These are phyloP conservation scores for Rhododendron simsii DNA, from an alignment of 148 eudicot species.

Conservation along the genomic window DNA sequence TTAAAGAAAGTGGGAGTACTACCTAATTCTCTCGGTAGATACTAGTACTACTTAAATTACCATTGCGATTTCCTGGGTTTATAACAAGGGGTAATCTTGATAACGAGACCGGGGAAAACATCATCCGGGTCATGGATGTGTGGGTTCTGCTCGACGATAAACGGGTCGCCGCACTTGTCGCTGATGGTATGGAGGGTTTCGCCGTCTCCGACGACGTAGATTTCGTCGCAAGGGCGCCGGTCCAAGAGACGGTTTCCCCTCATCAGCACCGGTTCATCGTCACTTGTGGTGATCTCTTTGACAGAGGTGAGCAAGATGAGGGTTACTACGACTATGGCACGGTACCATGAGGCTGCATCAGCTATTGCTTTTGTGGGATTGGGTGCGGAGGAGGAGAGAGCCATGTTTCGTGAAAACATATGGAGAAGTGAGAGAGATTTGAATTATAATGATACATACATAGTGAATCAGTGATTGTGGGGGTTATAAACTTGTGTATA, in stretches of 20 bases:
- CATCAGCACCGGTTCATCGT: neutral
- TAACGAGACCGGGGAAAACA: constrained; percentile 49
- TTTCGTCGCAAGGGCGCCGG: constrained; percentile 40
- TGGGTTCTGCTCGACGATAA: constrained; percentile 44
- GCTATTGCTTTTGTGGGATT: neutral
- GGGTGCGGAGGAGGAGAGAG: neutral
- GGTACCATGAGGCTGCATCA: constrained; percentile 8
- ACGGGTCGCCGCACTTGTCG: constrained; percentile 56
- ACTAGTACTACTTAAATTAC: neutral
- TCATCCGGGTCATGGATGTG: constrained; percentile 48
- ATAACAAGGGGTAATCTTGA: constrained; percentile 29
- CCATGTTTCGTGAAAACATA: neutral
- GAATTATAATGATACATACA: too few relatives aligned
- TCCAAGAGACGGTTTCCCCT: neutral
- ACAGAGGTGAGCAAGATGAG: neutral
- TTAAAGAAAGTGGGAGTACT: too few relatives aligned
- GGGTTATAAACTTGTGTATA: neutral
- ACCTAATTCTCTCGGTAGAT: neutral
- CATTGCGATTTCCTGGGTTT: neutral
- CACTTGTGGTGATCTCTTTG: neutral
- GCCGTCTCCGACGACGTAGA: constrained; percentile 52
- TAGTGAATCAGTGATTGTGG: neutral
- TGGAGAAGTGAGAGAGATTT: constrained; percentile 1
- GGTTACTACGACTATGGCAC: neutral
- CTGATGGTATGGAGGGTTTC: constrained; percentile 54